Percentiles rank a stretch among this genome's conserved stretches.
Evolutionary conservation across 345 rosid genomes (phyloP).

Genomic region (Lumnitzera racemosa): DNA sequence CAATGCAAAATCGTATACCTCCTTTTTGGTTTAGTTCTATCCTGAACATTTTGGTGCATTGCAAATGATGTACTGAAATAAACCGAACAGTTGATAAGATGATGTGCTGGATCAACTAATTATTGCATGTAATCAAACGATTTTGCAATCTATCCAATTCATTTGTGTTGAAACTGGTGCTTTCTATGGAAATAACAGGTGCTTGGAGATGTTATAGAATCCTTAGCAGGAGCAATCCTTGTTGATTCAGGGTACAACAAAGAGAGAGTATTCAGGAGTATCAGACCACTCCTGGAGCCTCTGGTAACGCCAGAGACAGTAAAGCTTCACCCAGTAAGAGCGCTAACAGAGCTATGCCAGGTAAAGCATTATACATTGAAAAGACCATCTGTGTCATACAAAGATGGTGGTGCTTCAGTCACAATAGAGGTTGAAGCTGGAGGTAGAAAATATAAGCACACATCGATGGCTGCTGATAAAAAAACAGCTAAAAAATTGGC

Average conservation of each 20-base stretch:
- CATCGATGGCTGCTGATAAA: slow-evolving; percentile 34
- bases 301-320: slow-evolving; percentile 62
- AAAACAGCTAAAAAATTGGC: slow-evolving; percentile 54
- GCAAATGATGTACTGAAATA: too few relatives aligned
- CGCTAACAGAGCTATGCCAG: slow-evolving; percentile 50
- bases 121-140: too few relatives aligned
- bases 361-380: slow-evolving; percentile 22
- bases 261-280: slow-evolving; percentile 45
- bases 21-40: too few relatives aligned
- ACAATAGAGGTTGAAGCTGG: slow-evolving; percentile 51
- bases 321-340: slow-evolving; percentile 56
- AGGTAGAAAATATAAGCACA: slow-evolving; percentile 26
- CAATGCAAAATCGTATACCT: too few relatives aligned
- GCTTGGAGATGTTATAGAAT: slow-evolving; percentile 83
- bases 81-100: too few relatives aligned
- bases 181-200: slow-evolving; percentile 28
- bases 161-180: too few relatives aligned
- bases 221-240: slow-evolving; percentile 78
- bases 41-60: too few relatives aligned
- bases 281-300: slow-evolving; percentile 67
- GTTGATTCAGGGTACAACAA: slow-evolving; percentile 75
- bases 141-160: too few relatives aligned
- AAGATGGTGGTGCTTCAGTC: slow-evolving; percentile 19
- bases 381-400: slow-evolving; percentile 5
- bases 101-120: too few relatives aligned